Evolutionary conservation across 139 green algal species (phyloP).

Genomic region (Chlamydomonas eustigma): DNA sequence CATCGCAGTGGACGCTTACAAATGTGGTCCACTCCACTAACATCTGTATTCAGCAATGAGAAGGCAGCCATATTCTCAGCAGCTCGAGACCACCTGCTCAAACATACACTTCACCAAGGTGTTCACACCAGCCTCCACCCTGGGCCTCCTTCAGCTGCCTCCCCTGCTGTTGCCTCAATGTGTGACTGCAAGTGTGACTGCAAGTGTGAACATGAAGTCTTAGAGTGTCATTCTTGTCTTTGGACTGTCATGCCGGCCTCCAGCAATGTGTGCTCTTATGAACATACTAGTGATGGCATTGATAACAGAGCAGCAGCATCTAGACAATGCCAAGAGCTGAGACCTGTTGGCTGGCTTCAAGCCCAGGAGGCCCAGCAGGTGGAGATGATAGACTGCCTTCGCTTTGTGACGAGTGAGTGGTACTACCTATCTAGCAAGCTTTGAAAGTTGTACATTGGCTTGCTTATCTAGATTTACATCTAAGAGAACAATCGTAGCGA

Average conservation of each 20-base stretch:
- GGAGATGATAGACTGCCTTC: not conserved
- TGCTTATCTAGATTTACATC: not conserved
- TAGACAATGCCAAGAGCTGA: not conserved
- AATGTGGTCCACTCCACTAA: not conserved
- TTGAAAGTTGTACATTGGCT: not conserved
- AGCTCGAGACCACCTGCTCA: not conserved
- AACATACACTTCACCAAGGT: not conserved
- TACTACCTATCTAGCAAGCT: not conserved
- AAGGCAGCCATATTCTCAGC: not conserved
- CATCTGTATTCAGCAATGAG: constrained; percentile 6
- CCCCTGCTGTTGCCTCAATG: not conserved
- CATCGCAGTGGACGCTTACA: not conserved
- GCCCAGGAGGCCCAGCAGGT: too few relatives aligned
- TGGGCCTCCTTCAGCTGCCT: not conserved
- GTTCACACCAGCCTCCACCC: not conserved
- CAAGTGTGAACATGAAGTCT: not conserved
- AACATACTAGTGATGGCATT: too few relatives aligned
- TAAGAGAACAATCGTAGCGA: not conserved
- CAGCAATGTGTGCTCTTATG: too few relatives aligned
- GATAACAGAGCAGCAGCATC: too few relatives aligned
- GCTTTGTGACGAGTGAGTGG: not conserved
- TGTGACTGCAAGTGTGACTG: not conserved
- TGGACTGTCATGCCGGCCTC: not conserved
- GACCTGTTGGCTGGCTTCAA: not conserved
- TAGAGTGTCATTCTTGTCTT: not conserved